A percentile compares a stretch with the other conserved stretches of the same genome.
phyloP scores from a whole-genome alignment of 257 asterid species.

The Nicotiana attenuata region DNA sequence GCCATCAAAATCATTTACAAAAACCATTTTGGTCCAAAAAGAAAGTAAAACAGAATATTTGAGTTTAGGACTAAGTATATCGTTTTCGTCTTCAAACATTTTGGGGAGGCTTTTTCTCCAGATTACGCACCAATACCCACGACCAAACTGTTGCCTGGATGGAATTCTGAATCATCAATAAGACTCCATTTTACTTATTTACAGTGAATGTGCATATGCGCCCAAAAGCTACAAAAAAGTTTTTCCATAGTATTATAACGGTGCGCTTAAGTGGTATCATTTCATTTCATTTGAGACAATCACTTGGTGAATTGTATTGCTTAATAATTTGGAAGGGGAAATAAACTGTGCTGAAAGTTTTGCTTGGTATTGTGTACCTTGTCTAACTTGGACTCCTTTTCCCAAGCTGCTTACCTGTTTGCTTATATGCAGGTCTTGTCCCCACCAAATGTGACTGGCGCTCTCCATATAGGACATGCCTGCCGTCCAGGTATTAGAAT shows the following conservation, averaged over 20 bases:
- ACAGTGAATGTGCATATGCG: background rate
- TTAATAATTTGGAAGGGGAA: background rate
- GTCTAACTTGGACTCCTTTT: background rate
- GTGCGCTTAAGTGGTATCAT: background rate
- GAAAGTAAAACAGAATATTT: background rate
- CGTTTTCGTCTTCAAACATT: background rate
- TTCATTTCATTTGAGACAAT: background rate
- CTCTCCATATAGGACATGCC: slow-evolving; percentile 97
- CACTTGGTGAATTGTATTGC: background rate
- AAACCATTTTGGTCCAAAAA: background rate
- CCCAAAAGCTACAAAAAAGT: background rate
- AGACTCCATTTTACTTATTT: background rate
- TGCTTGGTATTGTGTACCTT: background rate
- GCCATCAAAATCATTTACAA: background rate
- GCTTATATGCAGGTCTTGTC: slow-evolving; percentile 69
- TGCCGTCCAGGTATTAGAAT: slow-evolving; percentile 65
- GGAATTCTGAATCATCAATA: background rate
- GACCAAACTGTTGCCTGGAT: background rate
- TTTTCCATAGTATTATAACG: background rate
- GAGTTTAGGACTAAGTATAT: background rate
- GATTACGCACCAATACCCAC: background rate
- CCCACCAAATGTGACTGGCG: slow-evolving; percentile 96
- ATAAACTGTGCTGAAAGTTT: background rate
- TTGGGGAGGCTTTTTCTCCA: background rate
- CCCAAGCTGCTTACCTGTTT: slow-evolving; percentile 4